These are phyloP conservation scores for Neurospora sp. DNA, from an alignment of 495 filamentous ascomycete species.

Conservation along the genomic window DNA sequence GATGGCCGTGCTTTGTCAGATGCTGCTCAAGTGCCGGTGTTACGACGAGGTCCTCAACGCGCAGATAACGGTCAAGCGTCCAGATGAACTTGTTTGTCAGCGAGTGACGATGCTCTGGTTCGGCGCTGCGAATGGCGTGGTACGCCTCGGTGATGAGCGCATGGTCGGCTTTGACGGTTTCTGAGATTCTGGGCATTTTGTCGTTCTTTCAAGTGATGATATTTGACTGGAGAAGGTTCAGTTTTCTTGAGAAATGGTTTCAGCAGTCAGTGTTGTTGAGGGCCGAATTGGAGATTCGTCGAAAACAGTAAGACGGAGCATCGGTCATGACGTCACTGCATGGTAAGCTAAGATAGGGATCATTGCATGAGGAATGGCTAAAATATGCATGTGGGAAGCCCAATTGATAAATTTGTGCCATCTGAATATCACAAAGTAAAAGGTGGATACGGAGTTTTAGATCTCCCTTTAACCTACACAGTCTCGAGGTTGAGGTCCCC, in stretches of 20 bases:
- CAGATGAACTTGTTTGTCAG: conserved; percentile 15
- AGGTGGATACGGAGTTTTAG: no score
- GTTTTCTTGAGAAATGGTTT: neutral
- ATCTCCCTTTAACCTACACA: no score
- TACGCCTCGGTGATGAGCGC: conserved; percentile 9
- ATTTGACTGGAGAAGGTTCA: neutral
- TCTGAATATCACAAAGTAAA: no score
- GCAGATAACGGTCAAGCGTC: conserved; percentile 17
- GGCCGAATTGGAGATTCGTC: no score
- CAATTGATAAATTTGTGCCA: no score
- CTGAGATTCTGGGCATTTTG: conserved; percentile 20
- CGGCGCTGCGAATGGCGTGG: conserved; percentile 4
- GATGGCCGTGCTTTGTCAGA: conserved; percentile 7
- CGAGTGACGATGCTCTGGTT: conserved; percentile 9
- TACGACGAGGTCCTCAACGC: conserved; percentile 21
- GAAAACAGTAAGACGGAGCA: no score
- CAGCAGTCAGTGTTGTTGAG: neutral
- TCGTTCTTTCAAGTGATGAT: neutral
- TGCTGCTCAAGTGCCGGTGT: conserved; percentile 18
- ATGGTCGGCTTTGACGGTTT: conserved; percentile 18
- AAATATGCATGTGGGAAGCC: no score
- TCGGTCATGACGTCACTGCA: neutral
- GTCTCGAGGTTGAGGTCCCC: no score
- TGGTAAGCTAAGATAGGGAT: neutral
- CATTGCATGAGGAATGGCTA: neutral